Conservation (phyloP, 331 rosid genomes). For the Erythrophleum ivorense region DNA sequence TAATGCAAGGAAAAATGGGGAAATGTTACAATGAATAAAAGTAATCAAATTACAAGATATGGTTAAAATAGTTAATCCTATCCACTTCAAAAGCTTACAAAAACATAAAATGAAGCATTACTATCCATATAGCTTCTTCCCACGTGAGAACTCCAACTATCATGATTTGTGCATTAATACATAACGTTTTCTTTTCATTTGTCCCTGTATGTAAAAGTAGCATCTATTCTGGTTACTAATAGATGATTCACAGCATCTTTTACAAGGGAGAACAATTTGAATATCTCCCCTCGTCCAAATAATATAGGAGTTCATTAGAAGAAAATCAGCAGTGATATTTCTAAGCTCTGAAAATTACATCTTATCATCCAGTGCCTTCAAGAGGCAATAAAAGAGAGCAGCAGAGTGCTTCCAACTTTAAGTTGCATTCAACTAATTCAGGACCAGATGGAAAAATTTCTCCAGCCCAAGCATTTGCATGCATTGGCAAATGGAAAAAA, state of each 20-base stretch:
- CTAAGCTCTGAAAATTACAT: conserved; percentile 5
- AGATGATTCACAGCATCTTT: background rate
- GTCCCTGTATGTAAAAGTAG: background rate
- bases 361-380: background rate
- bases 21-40: background rate
- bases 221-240: background rate
- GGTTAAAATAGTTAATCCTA: background rate
- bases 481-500: background rate
- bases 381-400: conserved; percentile 4
- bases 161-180: conserved; percentile 19
- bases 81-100: conserved; percentile 35
- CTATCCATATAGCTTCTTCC: background rate
- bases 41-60: conserved; percentile 33
- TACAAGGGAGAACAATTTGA: background rate
- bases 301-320: background rate
- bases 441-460: background rate
- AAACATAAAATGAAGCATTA: conserved; percentile 14
- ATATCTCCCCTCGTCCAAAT: background rate
- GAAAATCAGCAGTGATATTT: background rate
- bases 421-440: background rate
- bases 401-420: background rate
- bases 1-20: conserved; percentile 32
- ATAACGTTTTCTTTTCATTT: conserved; percentile 14
- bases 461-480: background rate
- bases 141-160: background rate